Base-by-base conservation (phyloP, 768 basidiomycete genomes). In the Naganishia randhawae region DNA sequence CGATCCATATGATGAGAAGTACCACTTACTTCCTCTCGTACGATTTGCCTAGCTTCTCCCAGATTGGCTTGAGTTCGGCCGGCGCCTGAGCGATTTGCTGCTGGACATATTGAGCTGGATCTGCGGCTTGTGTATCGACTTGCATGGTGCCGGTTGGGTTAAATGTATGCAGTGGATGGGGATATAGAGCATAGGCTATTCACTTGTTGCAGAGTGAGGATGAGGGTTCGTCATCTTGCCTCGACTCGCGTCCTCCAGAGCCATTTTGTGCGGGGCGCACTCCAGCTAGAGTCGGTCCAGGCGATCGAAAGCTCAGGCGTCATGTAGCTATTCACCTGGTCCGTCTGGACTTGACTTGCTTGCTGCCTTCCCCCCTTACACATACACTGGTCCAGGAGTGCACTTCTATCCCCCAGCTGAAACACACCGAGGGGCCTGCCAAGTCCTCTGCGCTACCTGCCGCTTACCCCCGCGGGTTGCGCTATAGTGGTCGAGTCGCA, bases 141-240 rank as follows among this genome's bases (percentile, higher is more conserved):
- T 48, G 54, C 55, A 50, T 67, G 39, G 14, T 41, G 17, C 7
- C 19, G 16, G 19, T 17, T 37, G n/a, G 6, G 54, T n/a, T 16
- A 33, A 14, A 55, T 55, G 33, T 29, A 27, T 31, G 17, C 17
- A 33, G 17, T 4, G 31, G 29, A 10, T 35, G 19, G 13, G 35
- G 29, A 16, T 32, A 10, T 27, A n/a, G n/a, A n/a, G 39, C 61
- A n/a, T 9, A 50, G 19, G 50, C 45, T 8, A 35, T 42, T n/a
- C 35, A 17, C 9, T 48, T 22, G 68, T 92, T n/a, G n/a, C n/a
- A 90, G 89, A 90, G 86, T 87, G 86, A 10, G n/a, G 22, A 61
- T 11, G 22, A 61, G 35, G 57, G 37, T 61, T 61, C 57, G 57
- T 61, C 57, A 61, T 61, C 57, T 61, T 29, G 53, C 53, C 52